Base-by-base conservation (phyloP, 1,139 yeast species). In the Torulaspora globosa region DNA sequence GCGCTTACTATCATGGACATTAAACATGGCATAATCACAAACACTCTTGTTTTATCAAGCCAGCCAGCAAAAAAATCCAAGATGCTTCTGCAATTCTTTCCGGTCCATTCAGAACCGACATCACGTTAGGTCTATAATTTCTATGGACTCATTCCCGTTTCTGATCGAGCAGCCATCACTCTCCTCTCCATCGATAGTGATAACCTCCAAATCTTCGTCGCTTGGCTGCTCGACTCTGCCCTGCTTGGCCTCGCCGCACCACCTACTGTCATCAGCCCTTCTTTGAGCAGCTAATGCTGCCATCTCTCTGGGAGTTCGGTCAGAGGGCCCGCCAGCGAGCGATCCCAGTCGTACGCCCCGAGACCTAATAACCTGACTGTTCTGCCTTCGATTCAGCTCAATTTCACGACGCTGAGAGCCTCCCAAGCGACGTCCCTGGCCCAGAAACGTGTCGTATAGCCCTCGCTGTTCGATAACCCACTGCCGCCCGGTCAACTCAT, bases 221-320 rank as follows among this genome's bases (percentile, higher is more conserved):
- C 12, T 32, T n/a, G 43, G 44, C 26, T 31, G 33, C 9, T 31
- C 39, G 4, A 34, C 24, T 16, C 26, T 31, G 26, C 26, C 9
- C 36, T 42, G 23, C 9, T 21, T 21, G 16, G 42, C 37, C 15
- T 53, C 55, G 2, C 55, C 69, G 54, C 92, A 84, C 76, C 80
- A 75, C 52, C 76, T 76, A 5, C 75, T 67, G 58, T 84, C 92
- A 15, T 66, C 60, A 7, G 72, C 62, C 46, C 96, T 68, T 51
- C 84, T 66, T 50, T 82, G 81, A 0, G 94, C 86, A 1, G 96
- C 95, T 47, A 72, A 73, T 5, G 80, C 69, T 39, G 82, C 78
- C 54, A 81, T 67, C 31, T 73, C 77, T 41, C 79, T 67, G 5
- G 72, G 65, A 16, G 58, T 53, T 16, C 43, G 40, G 21, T 27